Evolutionary conservation across 2,329 filamentous ascomycete genomes (phyloP), one percentile per base, ranked within the genome.

Genomic region (Stachybotrys echinatus): DNA sequence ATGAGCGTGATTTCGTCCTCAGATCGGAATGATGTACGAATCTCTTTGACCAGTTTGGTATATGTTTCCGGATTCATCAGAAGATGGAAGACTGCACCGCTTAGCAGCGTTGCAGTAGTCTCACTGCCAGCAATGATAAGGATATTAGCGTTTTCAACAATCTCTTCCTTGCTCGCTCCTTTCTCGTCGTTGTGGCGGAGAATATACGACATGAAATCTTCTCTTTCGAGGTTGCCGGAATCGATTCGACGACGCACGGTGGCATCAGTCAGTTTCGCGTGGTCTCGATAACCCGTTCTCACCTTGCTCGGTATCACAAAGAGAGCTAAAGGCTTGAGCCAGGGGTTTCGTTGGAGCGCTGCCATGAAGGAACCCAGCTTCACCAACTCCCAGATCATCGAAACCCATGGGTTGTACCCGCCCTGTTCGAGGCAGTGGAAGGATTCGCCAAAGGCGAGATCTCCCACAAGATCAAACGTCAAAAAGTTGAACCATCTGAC

Each of bases 1-100:
- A 52, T 52, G n/a, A 70, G 51, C 17, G 57, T 65, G 43, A 78
- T 75, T 4, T 75, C 69, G 0, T 63, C 58, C 21, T 68, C 61
- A 0, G 44, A 54, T 1, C 49, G 48, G 50, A 75, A 77, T 0
- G 61, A 38, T 0, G 60, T 55, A 1, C 72, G 69, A 1, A 77
- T 60, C 58, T 78, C 75, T 0, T 62, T 17, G 1, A 55, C 58
- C 10, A 75, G 42, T 31, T 57, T 68, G 7, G 59, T 43, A 6
- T 57, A 23, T 1, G 6, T 37, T 4, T 51, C 19, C 5, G 45
- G 47, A 12, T 62, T 65, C 5, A 44, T 59, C 1, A 61, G 50
- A 5, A 72, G 57, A 18, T 61, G 54, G 48, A 59, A 69, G 0
- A 56, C 57, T 5, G 54, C 55, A 3, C 61, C 66, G 1, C 57